A percentile compares a stretch with the other conserved stretches of the same genome.
Evolutionary conservation across 169 alveolate genomes (phyloP).

Genomic region (Theileria equi): DNA sequence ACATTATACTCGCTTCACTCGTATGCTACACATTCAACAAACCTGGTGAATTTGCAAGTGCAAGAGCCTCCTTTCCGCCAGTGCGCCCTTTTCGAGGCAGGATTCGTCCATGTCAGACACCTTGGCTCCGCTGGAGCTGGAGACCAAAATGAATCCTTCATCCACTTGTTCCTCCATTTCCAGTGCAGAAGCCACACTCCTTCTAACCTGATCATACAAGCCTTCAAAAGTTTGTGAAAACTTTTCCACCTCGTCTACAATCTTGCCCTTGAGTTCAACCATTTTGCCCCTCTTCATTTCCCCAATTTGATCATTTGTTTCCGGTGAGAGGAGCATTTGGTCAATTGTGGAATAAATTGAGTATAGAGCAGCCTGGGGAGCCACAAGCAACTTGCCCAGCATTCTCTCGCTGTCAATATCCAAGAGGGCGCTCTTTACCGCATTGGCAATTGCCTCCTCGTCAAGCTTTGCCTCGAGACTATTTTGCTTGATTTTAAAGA

Average conservation of each 20-base stretch:
- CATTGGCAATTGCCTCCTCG: slow-evolving; percentile 1
- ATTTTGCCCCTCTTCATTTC: neutral
- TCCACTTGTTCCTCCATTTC: neutral
- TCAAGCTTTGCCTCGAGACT: slow-evolving; percentile 6
- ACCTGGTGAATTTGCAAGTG: too few species aligned
- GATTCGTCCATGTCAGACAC: neutral
- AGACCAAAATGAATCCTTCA: slow-evolving; percentile 2
- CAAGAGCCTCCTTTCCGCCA: too few species aligned
- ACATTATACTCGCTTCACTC: too few species aligned
- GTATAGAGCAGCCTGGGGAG: slow-evolving; percentile 48
- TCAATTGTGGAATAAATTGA: slow-evolving; percentile 26
- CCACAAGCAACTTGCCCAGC: slow-evolving; percentile 33
- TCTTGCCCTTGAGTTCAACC: neutral
- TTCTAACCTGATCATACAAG: slow-evolving; percentile 2
- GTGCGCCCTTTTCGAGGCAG: too few species aligned
- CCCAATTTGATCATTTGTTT: slow-evolving; percentile 10
- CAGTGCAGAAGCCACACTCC: neutral
- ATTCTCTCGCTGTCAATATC: slow-evolving; percentile 2
- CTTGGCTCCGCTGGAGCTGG: slow-evolving; percentile 24
- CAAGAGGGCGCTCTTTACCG: neutral
- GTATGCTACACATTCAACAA: too few species aligned
- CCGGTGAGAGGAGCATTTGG: slow-evolving; percentile 24
- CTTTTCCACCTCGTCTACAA: neutral
- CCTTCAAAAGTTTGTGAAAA: slow-evolving; percentile 11
- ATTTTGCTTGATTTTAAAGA: neutral